Evolutionary conservation across 2,329 filamentous ascomycete genomes (phyloP).

Genomic region (Alternaria ventricosa): DNA sequence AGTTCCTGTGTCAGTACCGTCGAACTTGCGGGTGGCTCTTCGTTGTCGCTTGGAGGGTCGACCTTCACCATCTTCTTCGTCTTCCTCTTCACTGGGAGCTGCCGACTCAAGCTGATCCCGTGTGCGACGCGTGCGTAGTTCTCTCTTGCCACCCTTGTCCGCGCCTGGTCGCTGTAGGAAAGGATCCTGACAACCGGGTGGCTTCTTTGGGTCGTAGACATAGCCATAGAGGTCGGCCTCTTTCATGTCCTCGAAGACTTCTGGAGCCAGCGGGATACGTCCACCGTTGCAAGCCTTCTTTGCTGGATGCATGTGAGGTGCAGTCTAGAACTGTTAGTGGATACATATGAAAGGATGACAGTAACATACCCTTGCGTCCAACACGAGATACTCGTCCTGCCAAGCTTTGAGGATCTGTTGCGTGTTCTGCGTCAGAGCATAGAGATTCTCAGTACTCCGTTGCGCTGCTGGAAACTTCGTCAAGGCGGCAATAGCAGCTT

Average conservation of each 20-base stretch:
- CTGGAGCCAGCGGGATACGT: constrained; percentile 52
- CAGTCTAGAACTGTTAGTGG: constrained; percentile 48
- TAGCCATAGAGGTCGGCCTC: constrained; percentile 68
- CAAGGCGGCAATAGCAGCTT: constrained; percentile 51
- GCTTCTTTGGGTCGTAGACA: constrained; percentile 60
- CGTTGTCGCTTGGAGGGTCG: constrained; percentile 43
- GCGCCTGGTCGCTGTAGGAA: constrained; percentile 59
- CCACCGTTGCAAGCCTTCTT: constrained; percentile 60
- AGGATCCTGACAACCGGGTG: constrained; percentile 61
- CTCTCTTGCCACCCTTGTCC: constrained; percentile 54
- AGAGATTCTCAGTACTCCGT: constrained; percentile 61
- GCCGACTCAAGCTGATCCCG: constrained; percentile 49
- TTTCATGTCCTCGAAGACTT: constrained; percentile 65
- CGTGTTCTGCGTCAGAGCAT: constrained; percentile 62
- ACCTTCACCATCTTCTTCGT: constrained; percentile 43
- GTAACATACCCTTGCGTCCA: constrained; percentile 54
- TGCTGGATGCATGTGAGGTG: constrained; percentile 57
- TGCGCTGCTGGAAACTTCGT: constrained; percentile 51
- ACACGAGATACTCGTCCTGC: constrained; percentile 65
- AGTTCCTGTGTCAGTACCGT: constrained; percentile 40
- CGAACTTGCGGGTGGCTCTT: constrained; percentile 45
- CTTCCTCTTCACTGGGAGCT: constrained; percentile 48
- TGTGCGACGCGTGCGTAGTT: constrained; percentile 54
- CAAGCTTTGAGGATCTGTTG: constrained; percentile 60
- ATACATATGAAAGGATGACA: constrained; percentile 23